phyloP scores from a whole-genome alignment of 1,284 basidiomycete species.

The Heterobasidion parviporum region DNA sequence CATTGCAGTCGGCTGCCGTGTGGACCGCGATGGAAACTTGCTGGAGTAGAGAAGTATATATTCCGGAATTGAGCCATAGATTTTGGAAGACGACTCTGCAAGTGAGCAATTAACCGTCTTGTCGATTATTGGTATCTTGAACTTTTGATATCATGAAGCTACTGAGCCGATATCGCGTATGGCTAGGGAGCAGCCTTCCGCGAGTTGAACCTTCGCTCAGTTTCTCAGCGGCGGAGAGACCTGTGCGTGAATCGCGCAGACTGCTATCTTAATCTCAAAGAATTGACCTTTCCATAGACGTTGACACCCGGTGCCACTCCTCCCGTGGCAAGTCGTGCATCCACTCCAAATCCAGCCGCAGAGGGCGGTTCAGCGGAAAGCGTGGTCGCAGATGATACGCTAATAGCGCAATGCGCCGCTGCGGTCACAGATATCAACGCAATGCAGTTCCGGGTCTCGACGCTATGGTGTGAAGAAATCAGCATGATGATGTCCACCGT shows the following conservation, averaged over 20 bases:
- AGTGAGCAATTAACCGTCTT: not conserved
- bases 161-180: slow-evolving; percentile 68
- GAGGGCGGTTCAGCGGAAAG: slow-evolving; percentile 47
- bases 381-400: slow-evolving; percentile 48
- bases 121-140: not conserved
- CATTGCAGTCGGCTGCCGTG: slow-evolving; percentile 57
- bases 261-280: not conserved
- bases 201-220: slow-evolving; percentile 26
- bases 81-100: slow-evolving; percentile 89
- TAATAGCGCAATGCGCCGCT: slow-evolving; percentile 53
- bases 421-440: slow-evolving; percentile 57
- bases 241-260: slow-evolving; percentile 11
- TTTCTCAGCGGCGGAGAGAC: slow-evolving; percentile 24
- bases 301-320: slow-evolving; percentile 14
- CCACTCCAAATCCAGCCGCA: slow-evolving; percentile 39
- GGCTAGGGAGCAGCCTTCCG: slow-evolving; percentile 50
- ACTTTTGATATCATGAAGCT: slow-evolving; percentile 29
- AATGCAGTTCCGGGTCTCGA: slow-evolving; percentile 40
- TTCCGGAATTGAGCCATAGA: slow-evolving; percentile 71
- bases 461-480: slow-evolving; percentile 63
- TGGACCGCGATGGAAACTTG: slow-evolving; percentile 71
- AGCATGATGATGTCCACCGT: slow-evolving; percentile 45
- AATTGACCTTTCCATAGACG: slow-evolving; percentile 1
- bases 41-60: slow-evolving; percentile 81
- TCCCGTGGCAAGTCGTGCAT: slow-evolving; percentile 30